A percentile compares a stretch with the other conserved stretches of the same genome.
These are phyloP conservation scores for Penicillium vulpinum DNA, from an alignment of 2,329 filamentous ascomycete species.

Conservation along the genomic window DNA sequence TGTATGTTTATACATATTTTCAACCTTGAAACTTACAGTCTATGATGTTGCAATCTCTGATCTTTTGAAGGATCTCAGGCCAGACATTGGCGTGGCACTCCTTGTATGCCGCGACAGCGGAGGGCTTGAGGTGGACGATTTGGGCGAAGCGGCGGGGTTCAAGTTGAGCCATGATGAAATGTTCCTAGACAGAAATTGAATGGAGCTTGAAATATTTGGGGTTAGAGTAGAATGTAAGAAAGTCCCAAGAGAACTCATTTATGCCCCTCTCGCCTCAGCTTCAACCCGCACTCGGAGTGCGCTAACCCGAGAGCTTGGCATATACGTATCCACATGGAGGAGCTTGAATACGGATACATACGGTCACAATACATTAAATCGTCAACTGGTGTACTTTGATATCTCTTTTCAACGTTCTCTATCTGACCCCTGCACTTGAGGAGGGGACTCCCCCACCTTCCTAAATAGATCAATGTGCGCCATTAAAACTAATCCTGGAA, in stretches of 20 bases:
- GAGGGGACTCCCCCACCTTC: too few relatives aligned
- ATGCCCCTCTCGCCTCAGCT: constrained; percentile 18
- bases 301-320: constrained; percentile 26
- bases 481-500: not conserved
- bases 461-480: not conserved
- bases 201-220: not conserved
- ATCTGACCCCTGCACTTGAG: not conserved
- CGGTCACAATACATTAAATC: too few relatives aligned
- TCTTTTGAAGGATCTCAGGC: constrained; percentile 75
- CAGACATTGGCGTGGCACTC: constrained; percentile 71
- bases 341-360: too few relatives aligned
- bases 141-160: constrained; percentile 60
- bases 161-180: constrained; percentile 17
- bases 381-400: too few relatives aligned
- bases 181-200: not conserved
- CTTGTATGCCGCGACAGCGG: constrained; percentile 69
- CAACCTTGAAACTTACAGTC: constrained; percentile 58
- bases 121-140: constrained; percentile 69
- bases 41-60: constrained; percentile 70
- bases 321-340: too few relatives aligned
- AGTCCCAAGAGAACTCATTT: not conserved
- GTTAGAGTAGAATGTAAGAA: not conserved
- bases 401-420: too few relatives aligned
- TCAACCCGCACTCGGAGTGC: constrained; percentile 25
- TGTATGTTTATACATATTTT: too few relatives aligned